Conservation (phyloP, 352 stramenopile genomes). For the Globisporangium cylindrosporum region DNA sequence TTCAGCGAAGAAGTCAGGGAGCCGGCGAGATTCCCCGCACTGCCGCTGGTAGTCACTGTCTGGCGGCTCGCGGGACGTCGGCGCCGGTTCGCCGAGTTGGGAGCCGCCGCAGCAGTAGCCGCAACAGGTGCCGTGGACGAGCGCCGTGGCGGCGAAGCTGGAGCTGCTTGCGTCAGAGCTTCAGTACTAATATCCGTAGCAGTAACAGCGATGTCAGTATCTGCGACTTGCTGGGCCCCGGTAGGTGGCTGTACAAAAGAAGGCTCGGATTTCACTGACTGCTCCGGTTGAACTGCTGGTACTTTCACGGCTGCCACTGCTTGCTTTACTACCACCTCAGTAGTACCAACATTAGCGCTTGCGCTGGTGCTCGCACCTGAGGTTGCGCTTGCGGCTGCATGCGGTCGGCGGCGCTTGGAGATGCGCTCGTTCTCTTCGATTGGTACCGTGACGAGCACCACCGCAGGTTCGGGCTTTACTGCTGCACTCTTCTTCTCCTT, state of each 20-base stretch:
- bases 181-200: not conserved
- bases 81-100: constrained; percentile 5
- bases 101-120: not conserved
- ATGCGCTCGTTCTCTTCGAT: constrained; percentile 5
- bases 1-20: not conserved
- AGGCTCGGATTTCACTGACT: not conserved
- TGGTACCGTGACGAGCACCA: not conserved
- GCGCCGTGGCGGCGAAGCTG: not conserved
- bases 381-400: not conserved
- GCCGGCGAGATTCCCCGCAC: not conserved
- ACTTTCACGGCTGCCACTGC: not conserved
- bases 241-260: not conserved
- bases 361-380: not conserved
- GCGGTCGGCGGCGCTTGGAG: constrained; percentile 7
- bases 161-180: not conserved
- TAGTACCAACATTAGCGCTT: not conserved
- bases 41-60: not conserved
- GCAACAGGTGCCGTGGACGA: not conserved
- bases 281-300: not conserved
- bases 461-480: not conserved
- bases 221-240: not conserved
- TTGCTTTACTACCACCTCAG: not conserved
- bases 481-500: constrained; percentile 3
- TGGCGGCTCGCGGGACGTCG: constrained; percentile 9
- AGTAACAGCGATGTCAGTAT: not conserved